Conservation (phyloP, 805 yeast genomes). For the Wickerhamiella domercqiae region DNA sequence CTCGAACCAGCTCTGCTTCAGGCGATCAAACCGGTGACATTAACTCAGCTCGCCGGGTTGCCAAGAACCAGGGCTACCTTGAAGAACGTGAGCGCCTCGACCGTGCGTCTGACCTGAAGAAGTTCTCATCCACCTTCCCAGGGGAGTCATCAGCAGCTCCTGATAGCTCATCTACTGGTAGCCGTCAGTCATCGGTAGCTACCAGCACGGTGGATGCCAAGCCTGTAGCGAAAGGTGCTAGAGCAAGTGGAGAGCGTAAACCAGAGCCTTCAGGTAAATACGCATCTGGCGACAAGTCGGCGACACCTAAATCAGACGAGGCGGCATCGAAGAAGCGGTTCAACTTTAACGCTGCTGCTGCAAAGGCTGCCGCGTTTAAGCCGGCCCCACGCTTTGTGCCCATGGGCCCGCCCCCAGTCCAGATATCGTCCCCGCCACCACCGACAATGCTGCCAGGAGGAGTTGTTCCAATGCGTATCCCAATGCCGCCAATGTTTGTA, state of each 20-base stretch:
- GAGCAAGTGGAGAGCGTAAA: no score
- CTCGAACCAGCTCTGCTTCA: conserved; percentile 26
- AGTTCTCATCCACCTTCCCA: no score
- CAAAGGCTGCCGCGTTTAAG: conserved; percentile 54
- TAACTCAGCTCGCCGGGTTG: neutral
- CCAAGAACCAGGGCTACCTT: conserved; percentile 14
- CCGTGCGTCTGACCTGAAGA: neutral
- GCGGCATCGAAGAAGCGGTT: conserved; percentile 29
- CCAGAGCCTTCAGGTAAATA: neutral
- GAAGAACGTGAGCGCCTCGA: conserved; percentile 19
- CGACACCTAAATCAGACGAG: neutral
- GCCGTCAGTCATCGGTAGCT: conserved; percentile 41
- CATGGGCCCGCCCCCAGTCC: conserved; percentile 30
- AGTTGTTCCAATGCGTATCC: conserved; percentile 1
- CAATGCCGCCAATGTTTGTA: conserved; percentile 8
- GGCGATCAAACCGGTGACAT: neutral
- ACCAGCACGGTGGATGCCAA: conserved; percentile 47
- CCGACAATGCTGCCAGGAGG: conserved; percentile 12
- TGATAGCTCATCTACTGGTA: conserved; percentile 31
- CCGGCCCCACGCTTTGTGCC: conserved; percentile 7
- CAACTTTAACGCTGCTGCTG: conserved; percentile 44
- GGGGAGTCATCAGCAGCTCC: no score
- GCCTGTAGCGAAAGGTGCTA: conserved; percentile 31
- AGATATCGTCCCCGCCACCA: conserved; percentile 1
- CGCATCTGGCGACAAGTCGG: no score